Evolutionary conservation across 768 basidiomycete genomes (phyloP), one percentile per base, ranked within the genome.

Genomic region (Naganishia vaughanmartiniae): DNA sequence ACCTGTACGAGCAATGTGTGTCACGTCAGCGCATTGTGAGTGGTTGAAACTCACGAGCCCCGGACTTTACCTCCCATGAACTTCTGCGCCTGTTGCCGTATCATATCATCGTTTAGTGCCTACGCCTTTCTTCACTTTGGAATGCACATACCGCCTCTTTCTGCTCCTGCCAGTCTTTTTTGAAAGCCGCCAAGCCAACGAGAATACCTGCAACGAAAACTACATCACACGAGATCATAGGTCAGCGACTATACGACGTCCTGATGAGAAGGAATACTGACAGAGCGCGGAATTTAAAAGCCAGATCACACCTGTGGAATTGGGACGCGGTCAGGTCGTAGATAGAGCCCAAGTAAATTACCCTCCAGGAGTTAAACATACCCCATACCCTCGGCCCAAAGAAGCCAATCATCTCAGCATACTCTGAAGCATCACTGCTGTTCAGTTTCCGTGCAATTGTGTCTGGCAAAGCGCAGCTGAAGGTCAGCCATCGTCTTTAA

Each of bases 371-470:
- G 21, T n/a, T 24, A n/a, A 51, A 63, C 78, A 73, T 54, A 79
- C 80, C 81, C 81, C 81, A 82, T 66, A 80, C 78, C 19, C 76
- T 58, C 3, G 80, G 77, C 28, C 77, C 74, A 24, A 78, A 80
- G 53, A 80, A 82, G 1, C 81, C 81, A 54, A 81, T 79, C 69
- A 82, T 72, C 10, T 70, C 66, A 1, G 80, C 80, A 70, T 79
- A 82, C 60, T 80, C 80, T 11, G 78, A 78, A 7, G 81, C 81
- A 56, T 82, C 81, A 0, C 77, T 78, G 9, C 74, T 79, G 56
- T 82, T 81, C 72, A 82, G 76, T 67, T 82, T 82, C n/a, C 81
- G 71, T 9, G 74, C 73, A 34, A 82, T 74, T 0, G 79, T 79
- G 63, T 81, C 80, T 78, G 76, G 48, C 0, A 26, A 12, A 28